Conservation (phyloP, 768 basidiomycete genomes). For the Naganishia kalamii region DNA sequence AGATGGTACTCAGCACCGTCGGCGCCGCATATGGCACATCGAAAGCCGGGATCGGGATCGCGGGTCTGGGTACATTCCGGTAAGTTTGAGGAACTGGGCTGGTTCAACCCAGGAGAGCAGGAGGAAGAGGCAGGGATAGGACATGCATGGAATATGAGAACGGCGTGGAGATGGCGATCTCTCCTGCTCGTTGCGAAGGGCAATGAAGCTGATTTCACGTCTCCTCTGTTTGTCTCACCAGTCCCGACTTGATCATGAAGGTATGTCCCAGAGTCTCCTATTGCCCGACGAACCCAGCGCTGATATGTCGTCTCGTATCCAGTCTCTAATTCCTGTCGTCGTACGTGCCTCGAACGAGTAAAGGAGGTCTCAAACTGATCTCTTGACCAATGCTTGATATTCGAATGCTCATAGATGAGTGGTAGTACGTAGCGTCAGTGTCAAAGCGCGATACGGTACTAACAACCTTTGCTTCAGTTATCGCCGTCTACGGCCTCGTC, state of each 20-base stretch:
- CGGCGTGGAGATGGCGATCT: too few species aligned
- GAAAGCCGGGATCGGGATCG: slow-evolving; percentile 94
- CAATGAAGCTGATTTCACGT: not conserved
- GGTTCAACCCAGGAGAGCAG: too few species aligned
- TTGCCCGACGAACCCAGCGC: not conserved
- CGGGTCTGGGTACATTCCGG: slow-evolving; percentile 77
- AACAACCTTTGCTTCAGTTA: slow-evolving; percentile 49
- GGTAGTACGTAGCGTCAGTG: slow-evolving; percentile 53
- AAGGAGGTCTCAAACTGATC: not conserved
- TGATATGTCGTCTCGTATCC: not conserved
- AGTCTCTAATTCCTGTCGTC: slow-evolving; percentile 13
- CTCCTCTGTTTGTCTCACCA: not conserved
- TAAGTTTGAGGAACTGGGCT: not conserved
- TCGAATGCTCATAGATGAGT: slow-evolving; percentile 58
- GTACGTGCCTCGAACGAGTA: slow-evolving; percentile 7
- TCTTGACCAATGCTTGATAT: not conserved
- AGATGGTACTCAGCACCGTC: slow-evolving; percentile 91
- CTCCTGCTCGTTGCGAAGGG: not conserved
- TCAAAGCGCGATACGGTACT: not conserved
- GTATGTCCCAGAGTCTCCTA: not conserved
- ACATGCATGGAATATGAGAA: too few species aligned
- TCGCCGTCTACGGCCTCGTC: slow-evolving; percentile 93
- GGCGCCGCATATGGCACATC: slow-evolving; percentile 95
- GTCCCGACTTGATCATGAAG: slow-evolving; percentile 97
- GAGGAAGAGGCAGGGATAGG: too few species aligned